Percentiles rank a stretch among this genome's conserved stretches.
Conservation (phyloP, 257 asterid genomes). For the Verbascum thapsus region DNA sequence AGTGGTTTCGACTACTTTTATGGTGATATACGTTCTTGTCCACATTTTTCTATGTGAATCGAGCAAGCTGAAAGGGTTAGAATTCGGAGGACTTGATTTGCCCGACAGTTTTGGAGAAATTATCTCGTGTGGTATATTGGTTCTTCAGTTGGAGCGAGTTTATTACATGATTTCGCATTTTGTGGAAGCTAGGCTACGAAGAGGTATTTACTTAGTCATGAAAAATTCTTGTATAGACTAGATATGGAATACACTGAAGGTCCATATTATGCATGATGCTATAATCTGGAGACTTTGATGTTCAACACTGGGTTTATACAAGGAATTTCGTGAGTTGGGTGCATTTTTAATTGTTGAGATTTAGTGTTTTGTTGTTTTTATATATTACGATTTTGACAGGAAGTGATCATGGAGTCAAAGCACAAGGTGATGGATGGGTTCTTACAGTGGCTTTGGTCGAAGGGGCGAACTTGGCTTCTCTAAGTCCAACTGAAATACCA, state of each 20-base stretch:
- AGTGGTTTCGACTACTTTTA: constrained; percentile 53
- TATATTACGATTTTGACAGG: constrained; percentile 42
- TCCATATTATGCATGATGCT: too few species aligned
- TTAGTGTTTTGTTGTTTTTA: neutral
- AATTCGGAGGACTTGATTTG: constrained; percentile 71
- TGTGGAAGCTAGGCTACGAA: constrained; percentile 66
- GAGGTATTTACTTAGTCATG: constrained; percentile 45
- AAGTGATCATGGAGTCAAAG: constrained; percentile 82
- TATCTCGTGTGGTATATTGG: constrained; percentile 57
- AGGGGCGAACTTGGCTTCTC: constrained; percentile 60
- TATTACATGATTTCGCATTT: constrained; percentile 73
- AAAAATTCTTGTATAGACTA: too few species aligned
- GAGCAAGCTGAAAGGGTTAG: constrained; percentile 58
- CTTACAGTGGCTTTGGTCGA: constrained; percentile 83
- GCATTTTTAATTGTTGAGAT: constrained; percentile 1
- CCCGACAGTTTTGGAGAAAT: constrained; percentile 91
- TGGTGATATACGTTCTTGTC: constrained; percentile 48
- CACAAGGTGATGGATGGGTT: constrained; percentile 94
- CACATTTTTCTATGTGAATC: constrained; percentile 64
- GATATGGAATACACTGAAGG: too few species aligned
- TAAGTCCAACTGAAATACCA: constrained; percentile 47
- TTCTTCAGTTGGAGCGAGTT: constrained; percentile 64
- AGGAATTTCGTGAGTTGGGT: constrained; percentile 42
- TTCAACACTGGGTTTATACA: too few species aligned
- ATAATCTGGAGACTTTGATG: too few species aligned